Base-by-base conservation (phyloP, 768 basidiomycete genomes). In the Nidularia pulvinata region DNA sequence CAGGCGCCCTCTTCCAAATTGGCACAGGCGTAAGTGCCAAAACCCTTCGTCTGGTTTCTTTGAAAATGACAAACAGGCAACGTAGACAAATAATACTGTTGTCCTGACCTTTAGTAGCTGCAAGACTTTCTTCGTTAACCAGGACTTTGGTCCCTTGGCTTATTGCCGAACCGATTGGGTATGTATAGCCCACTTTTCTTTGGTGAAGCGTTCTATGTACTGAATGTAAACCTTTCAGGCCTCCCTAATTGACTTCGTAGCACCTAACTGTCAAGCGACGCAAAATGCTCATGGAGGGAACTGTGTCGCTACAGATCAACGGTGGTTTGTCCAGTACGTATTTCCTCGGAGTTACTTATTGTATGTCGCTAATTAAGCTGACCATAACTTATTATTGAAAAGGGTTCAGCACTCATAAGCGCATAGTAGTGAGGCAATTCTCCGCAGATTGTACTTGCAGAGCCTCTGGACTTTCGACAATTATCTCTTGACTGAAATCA, bases 201-300 rank as follows among this genome's bases (percentile, higher is more conserved):
- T 32, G 35, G 19, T 35, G 11, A 35, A 13, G 7, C 16, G 19
- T 25, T 9, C n/a, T 33, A 19, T 35, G 22, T 13, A 2, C 10
- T 34, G 43, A 30, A 30, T 33, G 32, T 43, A 30, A 34, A 16
- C 10, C 25, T 50, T 14, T n/a, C 37, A 77, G 75, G 69, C 76
- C n/a, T 51, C 61, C 42, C 56, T 76, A 49, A 57, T 78, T 32
- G 68, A 76, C 56, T 75, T 64, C 51, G 60, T 81, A 33, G 76
- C 80, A 0, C 69, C 65, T 14, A 78, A 77, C 58, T 81, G 79
- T 60, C 75, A 78, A 59, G 63, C 78, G 0, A 67, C 70, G 4
- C 73, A 79, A 67, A 80, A 80, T 51, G 79, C 80, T 2, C 76
- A 80, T 53, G 81, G 79, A 7, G 80, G 79, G 1, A 66, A 74